Evolutionary conservation across 441 rosid genomes (phyloP).

Genomic region (Capsella rubella): DNA sequence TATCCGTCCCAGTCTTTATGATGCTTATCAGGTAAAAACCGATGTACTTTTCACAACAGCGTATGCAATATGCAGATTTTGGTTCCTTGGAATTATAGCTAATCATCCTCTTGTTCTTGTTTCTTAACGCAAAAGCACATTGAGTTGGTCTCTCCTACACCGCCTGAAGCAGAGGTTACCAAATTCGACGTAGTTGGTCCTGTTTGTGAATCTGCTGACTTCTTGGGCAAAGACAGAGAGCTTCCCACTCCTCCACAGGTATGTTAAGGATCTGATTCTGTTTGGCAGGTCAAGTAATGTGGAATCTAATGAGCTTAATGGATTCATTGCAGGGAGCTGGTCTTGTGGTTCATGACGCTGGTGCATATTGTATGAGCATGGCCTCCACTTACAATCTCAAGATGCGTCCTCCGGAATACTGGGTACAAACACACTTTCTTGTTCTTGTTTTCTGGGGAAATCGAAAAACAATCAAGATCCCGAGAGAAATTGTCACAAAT

Average conservation of each 20-base stretch:
- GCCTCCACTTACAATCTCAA: conserved; percentile 98
- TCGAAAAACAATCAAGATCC: neutral
- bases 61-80: neutral
- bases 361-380: conserved; percentile 99
- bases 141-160: conserved; percentile 87
- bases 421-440: conserved; percentile 60
- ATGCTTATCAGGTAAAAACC: conserved; percentile 86
- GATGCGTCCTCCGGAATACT: conserved; percentile 99
- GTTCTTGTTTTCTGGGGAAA: neutral
- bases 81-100: neutral
- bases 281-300: neutral
- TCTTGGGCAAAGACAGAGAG: conserved; percentile 94
- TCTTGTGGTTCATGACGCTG: conserved; percentile 96
- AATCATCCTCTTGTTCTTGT: conserved; percentile 27
- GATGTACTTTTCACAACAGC: neutral
- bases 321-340: conserved; percentile 75
- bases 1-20: conserved; percentile 98
- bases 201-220: conserved; percentile 98
- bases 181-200: conserved; percentile 98
- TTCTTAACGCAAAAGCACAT: conserved; percentile 64
- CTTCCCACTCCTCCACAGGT: conserved; percentile 92
- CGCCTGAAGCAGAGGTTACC: conserved; percentile 63
- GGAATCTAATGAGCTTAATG: conserved; percentile 10
- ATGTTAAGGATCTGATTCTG: conserved; percentile 14
- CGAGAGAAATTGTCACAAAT: neutral